Percentiles rank a stretch among this genome's conserved stretches.
Evolutionary conservation across 768 basidiomycete genomes (phyloP).

Genomic region (Agaricus subrufescens): DNA sequence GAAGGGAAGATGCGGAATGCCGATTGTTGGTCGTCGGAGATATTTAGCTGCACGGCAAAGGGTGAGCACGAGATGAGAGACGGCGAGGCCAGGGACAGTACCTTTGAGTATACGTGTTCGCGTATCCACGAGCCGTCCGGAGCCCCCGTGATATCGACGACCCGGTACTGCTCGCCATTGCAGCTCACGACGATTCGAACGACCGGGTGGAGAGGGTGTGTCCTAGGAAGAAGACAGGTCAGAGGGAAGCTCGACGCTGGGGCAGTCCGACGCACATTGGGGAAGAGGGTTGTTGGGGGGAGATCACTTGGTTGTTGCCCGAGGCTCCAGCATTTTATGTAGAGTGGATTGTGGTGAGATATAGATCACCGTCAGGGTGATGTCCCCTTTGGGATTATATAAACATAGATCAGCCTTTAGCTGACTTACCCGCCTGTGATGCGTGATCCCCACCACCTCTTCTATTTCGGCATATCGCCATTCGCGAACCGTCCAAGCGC

Average conservation of each 20-base stretch:
- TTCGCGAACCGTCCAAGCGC: background rate
- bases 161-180: slow-evolving; percentile 46
- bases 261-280: background rate
- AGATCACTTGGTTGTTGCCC: background rate
- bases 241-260: background rate
- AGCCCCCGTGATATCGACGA: slow-evolving; percentile 45
- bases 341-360: slow-evolving; percentile 12
- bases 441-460: background rate
- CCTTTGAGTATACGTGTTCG: slow-evolving; percentile 41
- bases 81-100: slow-evolving; percentile 10
- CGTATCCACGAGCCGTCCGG: slow-evolving; percentile 40
- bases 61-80: slow-evolving; percentile 1
- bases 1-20: slow-evolving; percentile 43
- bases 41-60: slow-evolving; percentile 29
- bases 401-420: no score
- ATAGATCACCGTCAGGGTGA: slow-evolving; percentile 11
- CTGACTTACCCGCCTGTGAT: background rate
- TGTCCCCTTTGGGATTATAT: slow-evolving; percentile 7
- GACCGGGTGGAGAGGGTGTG: slow-evolving; percentile 23
- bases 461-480: background rate
- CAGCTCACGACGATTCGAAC: slow-evolving; percentile 44
- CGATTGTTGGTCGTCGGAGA: slow-evolving; percentile 34
- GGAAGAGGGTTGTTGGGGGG: background rate
- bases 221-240: slow-evolving; percentile 11
- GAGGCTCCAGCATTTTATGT: slow-evolving; percentile 14